phyloP scores from a whole-genome alignment of 1,139 yeast genomes.

The Suhomyces ambrosiae region DNA sequence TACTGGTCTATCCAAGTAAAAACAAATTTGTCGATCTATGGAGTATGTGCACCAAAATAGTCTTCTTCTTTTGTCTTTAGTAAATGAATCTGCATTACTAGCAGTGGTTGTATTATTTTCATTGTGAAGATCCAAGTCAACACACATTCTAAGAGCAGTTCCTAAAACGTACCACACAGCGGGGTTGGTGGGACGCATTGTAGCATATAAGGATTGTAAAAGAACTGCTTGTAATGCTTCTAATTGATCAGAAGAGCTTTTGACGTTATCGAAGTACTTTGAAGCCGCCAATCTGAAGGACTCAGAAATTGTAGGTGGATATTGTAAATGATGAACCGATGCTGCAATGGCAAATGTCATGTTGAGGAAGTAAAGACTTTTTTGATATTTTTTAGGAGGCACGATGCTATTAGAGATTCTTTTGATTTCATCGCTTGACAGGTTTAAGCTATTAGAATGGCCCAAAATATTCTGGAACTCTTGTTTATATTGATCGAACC shows the following conservation, averaged over 20 bases:
- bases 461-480: slow-evolving; percentile 28
- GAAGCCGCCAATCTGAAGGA: slow-evolving; percentile 74
- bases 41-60: slow-evolving; percentile 90
- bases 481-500: slow-evolving; percentile 44
- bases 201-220: slow-evolving; percentile 67
- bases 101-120: slow-evolving; percentile 36
- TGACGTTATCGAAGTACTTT: slow-evolving; percentile 56
- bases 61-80: slow-evolving; percentile 71
- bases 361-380: slow-evolving; percentile 62
- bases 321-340: slow-evolving; percentile 70
- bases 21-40: slow-evolving; percentile 76
- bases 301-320: slow-evolving; percentile 68
- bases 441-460: slow-evolving; percentile 1
- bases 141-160: slow-evolving; percentile 73
- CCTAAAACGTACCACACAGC: slow-evolving; percentile 95
- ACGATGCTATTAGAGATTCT: slow-evolving; percentile 38
- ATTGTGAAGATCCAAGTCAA: slow-evolving; percentile 71
- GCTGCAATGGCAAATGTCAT: slow-evolving; percentile 81
- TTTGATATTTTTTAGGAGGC: slow-evolving; percentile 49
- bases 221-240: slow-evolving; percentile 76
- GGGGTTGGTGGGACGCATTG: slow-evolving; percentile 76
- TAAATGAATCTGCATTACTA: slow-evolving; percentile 50
- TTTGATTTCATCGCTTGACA: slow-evolving; percentile 17
- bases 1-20: slow-evolving; percentile 71
- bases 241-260: slow-evolving; percentile 59